Evolutionary conservation across 768 basidiomycete species (phyloP), one percentile per base, ranked within the genome.

Genomic region (Calocybe indica): DNA sequence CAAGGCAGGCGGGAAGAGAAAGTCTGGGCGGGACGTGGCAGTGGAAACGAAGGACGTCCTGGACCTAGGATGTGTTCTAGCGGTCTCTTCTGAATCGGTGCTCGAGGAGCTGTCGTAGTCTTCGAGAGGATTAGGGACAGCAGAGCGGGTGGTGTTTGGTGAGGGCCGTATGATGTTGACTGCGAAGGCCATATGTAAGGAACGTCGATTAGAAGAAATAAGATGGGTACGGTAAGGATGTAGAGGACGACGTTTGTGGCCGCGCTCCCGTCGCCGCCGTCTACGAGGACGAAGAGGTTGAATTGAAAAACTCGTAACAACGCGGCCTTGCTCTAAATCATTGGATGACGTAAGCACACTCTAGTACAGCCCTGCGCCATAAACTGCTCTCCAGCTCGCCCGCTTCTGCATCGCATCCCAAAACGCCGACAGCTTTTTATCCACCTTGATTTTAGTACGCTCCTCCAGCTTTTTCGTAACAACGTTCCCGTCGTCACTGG

Each of bases 351-450:
- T 22, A 22, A 22, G 22, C 22, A 22, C 22, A 22, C 22, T 22
- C 22, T 22, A 22, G 22, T 22, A 22, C 22, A 22, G 4, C 22
- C 22, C 22, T 22, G 22, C 57, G 6, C 53, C 71, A 58, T 81
- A 86, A 47, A 88, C 76, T 54, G 74, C 76, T 65, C 81, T 76
- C 81, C 85, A 90, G 65, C 87, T 88, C n/a, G 68, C 62, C 51
- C 88, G 63, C 56, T 74, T 71, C 55, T 74, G 73, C 61, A 88
- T 69, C 3, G 69, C 71, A 52, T 85, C 80, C 88, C 90, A 93
- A 61, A 88, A 88, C 31, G 68, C 72, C 1, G 67, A 75, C n/a
- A 92, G 47, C 62, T 83, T 88, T 58, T n/a, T 55, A 53, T 47
- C 51, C 32, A 49, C 13, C 31, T 35, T 40, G 46, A 32, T 41